Percentiles rank a stretch among this genome's conserved stretches.
These are phyloP conservation scores for Cladosporium austrohemisphaericum DNA, from an alignment of 2,329 filamentous ascomycete species.

Conservation along the genomic window DNA sequence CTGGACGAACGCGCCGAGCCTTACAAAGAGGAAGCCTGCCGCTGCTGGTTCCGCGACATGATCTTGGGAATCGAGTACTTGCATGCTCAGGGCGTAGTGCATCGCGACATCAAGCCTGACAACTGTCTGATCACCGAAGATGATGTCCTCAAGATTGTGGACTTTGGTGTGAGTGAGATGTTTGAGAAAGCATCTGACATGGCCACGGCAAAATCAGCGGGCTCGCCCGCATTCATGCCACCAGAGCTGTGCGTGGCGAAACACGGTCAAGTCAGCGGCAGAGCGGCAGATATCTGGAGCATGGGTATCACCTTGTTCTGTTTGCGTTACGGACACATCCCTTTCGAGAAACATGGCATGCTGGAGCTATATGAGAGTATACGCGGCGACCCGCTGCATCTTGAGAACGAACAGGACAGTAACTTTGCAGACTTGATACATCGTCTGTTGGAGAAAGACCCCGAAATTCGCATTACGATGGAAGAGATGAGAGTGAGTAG, in stretches of 20 bases:
- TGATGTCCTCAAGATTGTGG: constrained; percentile 92
- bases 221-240: constrained; percentile 89
- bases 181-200: constrained; percentile 85
- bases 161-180: constrained; percentile 99
- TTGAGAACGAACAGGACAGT: constrained; percentile 62
- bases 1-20: constrained; percentile 78
- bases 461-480: constrained; percentile 78
- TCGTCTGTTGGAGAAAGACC: constrained; percentile 78
- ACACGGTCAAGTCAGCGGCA: constrained; percentile 83
- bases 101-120: constrained; percentile 96
- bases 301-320: constrained; percentile 97
- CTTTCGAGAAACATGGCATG: constrained; percentile 75
- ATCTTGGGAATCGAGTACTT: constrained; percentile 94
- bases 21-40: constrained; percentile 76
- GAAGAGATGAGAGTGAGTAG: constrained; percentile 68
- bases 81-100: constrained; percentile 89
- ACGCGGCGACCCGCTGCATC: constrained; percentile 61
- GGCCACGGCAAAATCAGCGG: constrained; percentile 88
- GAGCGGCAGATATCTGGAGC: constrained; percentile 93
- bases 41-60: constrained; percentile 91
- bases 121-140: constrained; percentile 88
- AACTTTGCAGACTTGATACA: constrained; percentile 71
- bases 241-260: constrained; percentile 85
- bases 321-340: constrained; percentile 80
- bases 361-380: constrained; percentile 90